Evolutionary conservation across 768 basidiomycete species (phyloP).

Genomic region (Trametes sanguinea): DNA sequence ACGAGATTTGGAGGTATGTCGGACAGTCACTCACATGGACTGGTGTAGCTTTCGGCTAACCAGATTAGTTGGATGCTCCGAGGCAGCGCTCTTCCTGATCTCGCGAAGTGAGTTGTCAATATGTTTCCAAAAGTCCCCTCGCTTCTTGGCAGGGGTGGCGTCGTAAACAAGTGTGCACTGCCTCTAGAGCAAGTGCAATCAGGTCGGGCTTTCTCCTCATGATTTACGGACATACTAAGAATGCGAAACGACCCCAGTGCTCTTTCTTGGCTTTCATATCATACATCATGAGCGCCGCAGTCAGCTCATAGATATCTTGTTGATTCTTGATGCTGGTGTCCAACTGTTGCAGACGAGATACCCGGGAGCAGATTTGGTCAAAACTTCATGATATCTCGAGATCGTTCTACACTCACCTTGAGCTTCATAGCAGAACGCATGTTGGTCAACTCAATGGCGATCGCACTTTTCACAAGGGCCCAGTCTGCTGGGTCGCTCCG

Average conservation of each 20-base stretch:
- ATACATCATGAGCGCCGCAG: conserved; percentile 4
- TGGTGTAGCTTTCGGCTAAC: background rate
- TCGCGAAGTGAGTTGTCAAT: background rate
- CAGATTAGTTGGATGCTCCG: background rate
- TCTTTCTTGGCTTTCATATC: conserved; percentile 3
- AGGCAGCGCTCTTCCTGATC: background rate
- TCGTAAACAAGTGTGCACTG: conserved; percentile 1
- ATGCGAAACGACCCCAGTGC: conserved; percentile 18
- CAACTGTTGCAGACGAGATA: background rate
- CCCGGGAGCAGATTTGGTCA: too few species aligned
- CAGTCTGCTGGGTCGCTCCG: conserved; percentile 12
- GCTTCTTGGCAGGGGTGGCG: background rate
- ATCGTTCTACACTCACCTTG: conserved; percentile 1
- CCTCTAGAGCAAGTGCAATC: background rate
- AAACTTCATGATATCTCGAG: too few species aligned
- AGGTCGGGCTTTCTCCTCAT: background rate
- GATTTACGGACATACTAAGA: background rate
- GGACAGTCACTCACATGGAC: background rate
- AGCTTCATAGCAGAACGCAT: conserved; percentile 2
- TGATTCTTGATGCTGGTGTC: conserved; percentile 11
- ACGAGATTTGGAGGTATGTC: background rate
- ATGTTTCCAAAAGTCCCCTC: background rate
- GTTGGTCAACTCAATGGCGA: conserved; percentile 5
- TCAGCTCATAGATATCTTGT: conserved; percentile 17
- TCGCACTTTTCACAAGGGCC: conserved; percentile 6